Conservation (phyloP, 2,329 filamentous ascomycete genomes). For the Monosporascus cannonballus region DNA sequence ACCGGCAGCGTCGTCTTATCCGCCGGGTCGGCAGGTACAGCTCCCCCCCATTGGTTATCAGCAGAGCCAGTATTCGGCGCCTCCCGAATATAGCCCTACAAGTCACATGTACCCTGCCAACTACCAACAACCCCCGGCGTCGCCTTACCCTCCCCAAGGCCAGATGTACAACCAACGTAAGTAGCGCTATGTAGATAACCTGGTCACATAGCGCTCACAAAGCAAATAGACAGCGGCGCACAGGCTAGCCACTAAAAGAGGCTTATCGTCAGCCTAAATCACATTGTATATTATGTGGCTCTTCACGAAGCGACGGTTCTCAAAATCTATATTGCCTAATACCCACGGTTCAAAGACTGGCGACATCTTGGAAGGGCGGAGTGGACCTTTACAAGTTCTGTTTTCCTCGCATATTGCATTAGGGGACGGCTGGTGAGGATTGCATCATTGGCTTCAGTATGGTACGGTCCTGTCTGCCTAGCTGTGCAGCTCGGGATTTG, state of each 20-base stretch:
- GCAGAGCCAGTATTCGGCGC: slow-evolving; percentile 60
- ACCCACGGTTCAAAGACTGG: neutral
- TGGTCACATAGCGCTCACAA: slow-evolving; percentile 1
- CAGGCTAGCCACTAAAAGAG: neutral
- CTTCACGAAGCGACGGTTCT: neutral
- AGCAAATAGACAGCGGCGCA: neutral
- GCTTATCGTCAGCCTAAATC: neutral
- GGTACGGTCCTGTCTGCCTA: neutral
- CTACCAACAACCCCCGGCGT: slow-evolving; percentile 25
- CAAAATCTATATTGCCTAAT: neutral
- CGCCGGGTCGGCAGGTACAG: slow-evolving; percentile 54
- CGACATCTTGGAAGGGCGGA: neutral
- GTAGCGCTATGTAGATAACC: slow-evolving; percentile 9
- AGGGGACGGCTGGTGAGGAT: neutral
- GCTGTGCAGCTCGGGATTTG: neutral
- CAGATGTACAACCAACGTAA: slow-evolving; percentile 57
- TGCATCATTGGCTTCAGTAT: neutral
- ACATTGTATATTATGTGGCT: slow-evolving; percentile 1
- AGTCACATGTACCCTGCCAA: slow-evolving; percentile 53
- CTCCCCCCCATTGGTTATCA: slow-evolving; percentile 73
- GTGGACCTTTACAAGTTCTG: neutral
- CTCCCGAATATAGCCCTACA: slow-evolving; percentile 46
- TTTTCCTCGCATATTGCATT: neutral
- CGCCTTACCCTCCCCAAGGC: slow-evolving; percentile 52
- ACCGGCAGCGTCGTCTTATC: slow-evolving; percentile 50